Percentiles rank a stretch among this genome's conserved stretches.
Evolutionary conservation across 1,284 basidiomycete genomes (phyloP).

Genomic region (Ceratobasidium papillatum): DNA sequence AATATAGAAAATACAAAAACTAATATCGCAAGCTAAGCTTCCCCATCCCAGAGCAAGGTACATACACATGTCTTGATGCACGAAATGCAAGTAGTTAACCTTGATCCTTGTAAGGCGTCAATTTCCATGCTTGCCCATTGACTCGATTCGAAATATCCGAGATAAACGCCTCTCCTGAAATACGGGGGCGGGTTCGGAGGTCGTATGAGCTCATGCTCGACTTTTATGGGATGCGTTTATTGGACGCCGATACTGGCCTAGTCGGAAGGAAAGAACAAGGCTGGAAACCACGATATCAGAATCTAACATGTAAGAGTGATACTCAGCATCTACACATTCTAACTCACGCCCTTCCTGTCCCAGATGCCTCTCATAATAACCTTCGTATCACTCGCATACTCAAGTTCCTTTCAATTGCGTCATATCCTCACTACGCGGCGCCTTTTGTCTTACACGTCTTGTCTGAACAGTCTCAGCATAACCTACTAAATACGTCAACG

Average conservation of each 20-base stretch:
- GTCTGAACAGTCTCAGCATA: conserved; percentile 70
- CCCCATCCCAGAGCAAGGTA: conserved; percentile 71
- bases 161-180: conserved; percentile 63
- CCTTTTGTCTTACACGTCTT: conserved; percentile 75
- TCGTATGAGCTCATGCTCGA: conserved; percentile 78
- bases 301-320: conserved; percentile 70
- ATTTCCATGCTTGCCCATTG: conserved; percentile 70
- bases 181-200: conserved; percentile 62
- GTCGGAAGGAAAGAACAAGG: conserved; percentile 59
- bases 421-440: conserved; percentile 67
- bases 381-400: conserved; percentile 80
- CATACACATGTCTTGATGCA: not conserved
- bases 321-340: not conserved
- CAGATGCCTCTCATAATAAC: conserved; percentile 75
- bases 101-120: conserved; percentile 56
- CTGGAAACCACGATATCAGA: conserved; percentile 60
- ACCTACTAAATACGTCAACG: conserved; percentile 59
- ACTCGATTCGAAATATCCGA: conserved; percentile 68
- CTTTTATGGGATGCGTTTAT: conserved; percentile 75
- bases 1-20: not conserved
- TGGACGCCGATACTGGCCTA: conserved; percentile 65
- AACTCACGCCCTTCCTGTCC: conserved; percentile 8
- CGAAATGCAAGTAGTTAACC: conserved; percentile 48
- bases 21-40: conserved; percentile 58
- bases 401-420: conserved; percentile 76